Base-by-base conservation (phyloP, 1,284 basidiomycete genomes). In the Melampsora abietis-canadensis region DNA sequence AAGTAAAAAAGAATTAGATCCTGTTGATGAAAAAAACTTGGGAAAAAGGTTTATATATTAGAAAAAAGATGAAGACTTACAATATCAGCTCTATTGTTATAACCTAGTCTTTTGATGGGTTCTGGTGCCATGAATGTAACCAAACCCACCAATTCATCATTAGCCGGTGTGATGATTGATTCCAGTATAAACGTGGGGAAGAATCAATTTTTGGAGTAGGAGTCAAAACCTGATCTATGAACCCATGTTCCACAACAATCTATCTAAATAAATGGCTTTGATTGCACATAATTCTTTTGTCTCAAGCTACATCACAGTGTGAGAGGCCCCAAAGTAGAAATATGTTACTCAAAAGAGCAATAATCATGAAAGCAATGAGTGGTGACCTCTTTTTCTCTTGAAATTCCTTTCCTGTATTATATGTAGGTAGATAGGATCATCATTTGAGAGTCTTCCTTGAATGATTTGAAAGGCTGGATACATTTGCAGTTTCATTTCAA, bases 81-180 rank as follows among this genome's bases (percentile, higher is more conserved):
- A 17, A 30, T 54, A 77, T 62, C 66, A 76, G 77, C 81, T 78
- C 88, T 88, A 24, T 87, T 87, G 80, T 92, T 92, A 81, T 94
- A 94, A 77, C 88, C 87, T 77, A 87, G 88, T 68, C 91, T 89
- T 78, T 90, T 87, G 63, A 94, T 91, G 31, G 94, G 86, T 78
- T 94, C 92, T 2, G 92, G 92, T 0, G 92, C 91, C 92, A 94
- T 94, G 91, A 92, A 94, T 80, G 90, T 92, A 0, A 92, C 92
- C 37, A 92, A 94, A 65, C 92, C 92, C 21, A 94, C 92, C 80
- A 94, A 94, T 10, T 89, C 91, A 81, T 90, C 91, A 74, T 91
- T 86, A 78, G 37, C 37, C 6, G 90, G 91, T 14, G 73, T 76
- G 44, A 76, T 48, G 87, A 87, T 21, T 87, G 84, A 67, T 80